phyloP scores from a whole-genome alignment of 768 basidiomycete genomes.

The Tylopilus sp. region DNA sequence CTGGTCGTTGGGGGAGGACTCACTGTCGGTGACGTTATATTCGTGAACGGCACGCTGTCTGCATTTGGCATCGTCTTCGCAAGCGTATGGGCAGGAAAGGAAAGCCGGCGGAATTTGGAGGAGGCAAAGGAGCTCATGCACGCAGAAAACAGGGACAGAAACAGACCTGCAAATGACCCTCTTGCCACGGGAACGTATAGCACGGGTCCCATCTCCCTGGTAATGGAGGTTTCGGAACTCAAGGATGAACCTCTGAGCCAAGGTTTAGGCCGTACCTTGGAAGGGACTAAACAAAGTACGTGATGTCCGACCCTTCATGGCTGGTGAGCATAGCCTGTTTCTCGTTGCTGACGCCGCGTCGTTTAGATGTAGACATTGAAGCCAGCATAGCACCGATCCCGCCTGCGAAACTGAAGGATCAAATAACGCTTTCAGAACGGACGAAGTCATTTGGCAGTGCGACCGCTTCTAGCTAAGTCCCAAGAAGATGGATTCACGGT shows the following conservation, averaged over 20 bases:
- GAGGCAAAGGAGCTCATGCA: neutral
- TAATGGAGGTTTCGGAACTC: too few species aligned
- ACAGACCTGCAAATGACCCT: neutral
- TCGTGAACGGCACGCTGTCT: constrained; percentile 3
- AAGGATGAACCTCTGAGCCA: too few species aligned
- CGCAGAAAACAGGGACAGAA: neutral
- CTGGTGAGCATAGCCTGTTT: neutral
- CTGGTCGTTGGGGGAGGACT: neutral
- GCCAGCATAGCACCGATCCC: too few species aligned
- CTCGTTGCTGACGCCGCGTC: neutral
- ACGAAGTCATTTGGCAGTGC: too few species aligned
- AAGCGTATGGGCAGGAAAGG: constrained; percentile 6
- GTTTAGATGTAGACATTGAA: too few species aligned
- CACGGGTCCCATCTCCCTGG: neutral
- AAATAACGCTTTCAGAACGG: too few species aligned
- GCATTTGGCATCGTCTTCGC: constrained; percentile 5
- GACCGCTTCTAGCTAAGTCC: too few species aligned
- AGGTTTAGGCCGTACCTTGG: neutral
- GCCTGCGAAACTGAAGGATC: too few species aligned
- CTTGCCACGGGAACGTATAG: neutral
- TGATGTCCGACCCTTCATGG: neutral
- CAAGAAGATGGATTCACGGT: too few species aligned
- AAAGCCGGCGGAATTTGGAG: neutral
- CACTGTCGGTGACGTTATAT: neutral
- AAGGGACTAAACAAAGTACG: neutral